Conservation (phyloP, 2,329 filamentous ascomycete species). For the Verticillium klebahnii region DNA sequence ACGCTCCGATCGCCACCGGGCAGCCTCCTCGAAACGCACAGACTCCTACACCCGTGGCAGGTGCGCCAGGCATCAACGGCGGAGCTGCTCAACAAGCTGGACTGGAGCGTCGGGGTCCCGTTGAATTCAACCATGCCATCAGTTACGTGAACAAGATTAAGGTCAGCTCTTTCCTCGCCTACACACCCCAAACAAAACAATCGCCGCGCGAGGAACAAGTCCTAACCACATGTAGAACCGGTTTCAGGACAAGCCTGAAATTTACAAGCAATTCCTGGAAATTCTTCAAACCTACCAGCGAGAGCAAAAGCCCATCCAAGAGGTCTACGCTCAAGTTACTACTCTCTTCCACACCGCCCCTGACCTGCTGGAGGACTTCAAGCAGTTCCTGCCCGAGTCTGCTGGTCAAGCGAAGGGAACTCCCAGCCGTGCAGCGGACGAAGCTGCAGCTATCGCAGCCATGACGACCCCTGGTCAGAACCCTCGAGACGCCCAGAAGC, state of each 20-base stretch:
- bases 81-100: slow-evolving; percentile 53
- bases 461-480: slow-evolving; percentile 51
- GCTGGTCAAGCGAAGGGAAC: slow-evolving; percentile 47
- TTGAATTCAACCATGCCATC: slow-evolving; percentile 98
- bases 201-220: slow-evolving; percentile 2
- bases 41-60: slow-evolving; percentile 54
- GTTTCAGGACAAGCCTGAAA: slow-evolving; percentile 93
- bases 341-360: slow-evolving; percentile 89
- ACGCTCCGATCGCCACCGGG: slow-evolving; percentile 31
- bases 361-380: slow-evolving; percentile 95
- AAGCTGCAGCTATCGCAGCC: slow-evolving; percentile 46
- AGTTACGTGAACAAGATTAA: slow-evolving; percentile 99
- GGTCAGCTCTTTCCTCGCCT: slow-evolving; percentile 45
- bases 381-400: slow-evolving; percentile 95
- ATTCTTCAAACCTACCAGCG: slow-evolving; percentile 97
- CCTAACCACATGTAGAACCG: slow-evolving; percentile 63
- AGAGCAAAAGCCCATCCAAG: slow-evolving; percentile 96
- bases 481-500: slow-evolving; percentile 61
- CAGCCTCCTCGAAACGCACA: slow-evolving; percentile 48
- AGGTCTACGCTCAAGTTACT: slow-evolving; percentile 96
- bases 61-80: slow-evolving; percentile 58
- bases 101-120: slow-evolving; percentile 84
- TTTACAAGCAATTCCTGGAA: slow-evolving; percentile 98
- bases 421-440: slow-evolving; percentile 59
- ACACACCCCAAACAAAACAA: background rate